Base-by-base conservation (phyloP, 805 yeast species). In the Yueomyces sinensis region DNA sequence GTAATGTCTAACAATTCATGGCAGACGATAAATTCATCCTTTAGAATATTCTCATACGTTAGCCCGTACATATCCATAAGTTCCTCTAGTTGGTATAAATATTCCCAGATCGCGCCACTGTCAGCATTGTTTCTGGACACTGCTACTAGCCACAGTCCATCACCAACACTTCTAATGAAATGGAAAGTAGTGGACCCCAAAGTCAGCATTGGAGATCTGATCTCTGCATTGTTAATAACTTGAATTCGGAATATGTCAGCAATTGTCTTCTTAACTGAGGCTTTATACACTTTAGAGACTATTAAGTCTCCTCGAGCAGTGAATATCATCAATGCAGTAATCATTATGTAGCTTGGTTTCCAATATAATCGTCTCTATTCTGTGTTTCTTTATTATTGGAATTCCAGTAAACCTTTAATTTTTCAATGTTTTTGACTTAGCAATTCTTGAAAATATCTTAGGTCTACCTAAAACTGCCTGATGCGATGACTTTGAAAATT, bases 201-300 rank as follows among this genome's bases (percentile, higher is more conserved):
- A 0, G 97, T 91, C 30, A 89, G 60, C 1, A 81, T 66, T 0
- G 91, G 89, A 0, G 83, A 70, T 41, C 76, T 61, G n/a, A 65
- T 60, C 54, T 48, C 50, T 11, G 41, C 30, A 37, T 77, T 70
- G 35, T 82, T 65, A 29, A 89, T 83, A 19, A 89, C 95, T 51
- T 89, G 95, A 36, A 86, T 77, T n/a, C 95, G 70, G 50, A 89
- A 89, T 22, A 86, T 82, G 45, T 87, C 96, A 14, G 91, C 65
- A 16, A 87, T 75, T 36, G 80, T 80, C 34, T 89, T 60, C 44
- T 82, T 74, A 36, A 84, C 72, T 2, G 87, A 83, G 36, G 80
- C 84, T 37, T 77, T 68, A 54, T 76, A 77, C 27, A 82, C 51
- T 35, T 81, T 72, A 17, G 91, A 76, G 34, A 87, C 72, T 29